Base-by-base conservation (phyloP, 148 eudicot species). In the Camellia granthamiana region DNA sequence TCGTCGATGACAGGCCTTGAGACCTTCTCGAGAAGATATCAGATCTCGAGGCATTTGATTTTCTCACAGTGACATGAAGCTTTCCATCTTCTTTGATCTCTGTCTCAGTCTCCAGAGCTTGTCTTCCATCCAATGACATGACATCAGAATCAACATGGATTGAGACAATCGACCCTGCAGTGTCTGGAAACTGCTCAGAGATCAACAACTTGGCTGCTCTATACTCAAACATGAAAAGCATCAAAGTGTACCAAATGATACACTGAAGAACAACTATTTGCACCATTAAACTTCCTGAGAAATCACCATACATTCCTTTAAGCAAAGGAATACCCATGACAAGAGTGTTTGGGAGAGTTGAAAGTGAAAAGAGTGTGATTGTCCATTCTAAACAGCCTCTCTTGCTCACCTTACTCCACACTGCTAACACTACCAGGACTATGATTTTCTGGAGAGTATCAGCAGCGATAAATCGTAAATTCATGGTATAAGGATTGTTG, bases 291-390 rank as follows among this genome's bases (percentile, higher is more conserved):
- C 86, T 85, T 12, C 99, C 99, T 0, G 99, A 93, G n/a, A 80
- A 86, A 0, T 90, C 97, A 0, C 99, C 97, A 13, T 95, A 95
- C 99, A 95, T 95, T 0, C 99, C 98, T 42, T 95, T 95, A 2
- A 95, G 84, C 7, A 95, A 52, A 62, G 99, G 99, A 6, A 95
- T 95, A 8, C 99, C 99, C 99, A 95, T 95, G 4, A 95, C 99
- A 0, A 95, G 97, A 0, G 99, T 95, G 82, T 95, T 95, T 0
- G 99, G 99, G 12, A 95, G 93, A 0, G 99, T 93, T 0, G 97
- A 95, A 0, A 95, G 80, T 0, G 99, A 95, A 75, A 95, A 95
- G 0, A 95, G 80, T 0, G 99, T 95, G 19, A 95, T 95, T 0
- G 94, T 83, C 99, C 99, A 95, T 43, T 95, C 99, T 0, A 95